Evolutionary conservation across 1,284 basidiomycete species (phyloP), one percentile per base, ranked within the genome.

Genomic region (Apiotrichum montevideense): DNA sequence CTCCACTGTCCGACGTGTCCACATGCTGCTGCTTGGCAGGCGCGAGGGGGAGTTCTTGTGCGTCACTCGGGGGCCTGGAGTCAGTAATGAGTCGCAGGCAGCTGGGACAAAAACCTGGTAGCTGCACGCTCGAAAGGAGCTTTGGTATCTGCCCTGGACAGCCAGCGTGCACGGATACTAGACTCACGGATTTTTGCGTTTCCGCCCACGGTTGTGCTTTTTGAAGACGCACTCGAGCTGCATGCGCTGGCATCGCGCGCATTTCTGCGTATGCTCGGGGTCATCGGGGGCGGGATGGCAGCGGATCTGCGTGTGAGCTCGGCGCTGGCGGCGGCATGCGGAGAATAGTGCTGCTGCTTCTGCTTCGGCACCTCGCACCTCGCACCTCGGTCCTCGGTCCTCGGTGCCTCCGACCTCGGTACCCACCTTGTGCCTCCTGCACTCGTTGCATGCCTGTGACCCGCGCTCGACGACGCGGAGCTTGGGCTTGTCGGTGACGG

Each of bases 181-280:
- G 29, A 66, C 65, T 59, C 45, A 67, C 66, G 66, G 64, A 34
- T 64, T 57, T 50, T 67, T 67, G 45, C 66, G 57, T 53, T 69
- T 69, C 29, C 67, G 55, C 14, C 67, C 67, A 9, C 67, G 52
- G 42, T 67, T 66, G 57, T 69, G 67, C 53, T 69, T 67, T 45
- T 64, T 62, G 58, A 69, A 69, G 32, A 67, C 64, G 42, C 67
- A 69, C 13, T 54, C 54, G 11, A 69, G 59, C 5, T 59, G 60
- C 64, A 66, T 69, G 35, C 64, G 61, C 39, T 63, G 61, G 43
- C 67, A 69, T 13, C 67, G 55, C 9, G 61, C 62, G 47, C 67
- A 69, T 8, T 64, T 63, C 43, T 64, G 62, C 11, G 59, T 45
- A 46, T 69, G 67, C 2, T 65, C 59, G n/a, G 67, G 65, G 50